Conservation (phyloP, 805 yeast species). For the Brettanomyces anomalus region DNA sequence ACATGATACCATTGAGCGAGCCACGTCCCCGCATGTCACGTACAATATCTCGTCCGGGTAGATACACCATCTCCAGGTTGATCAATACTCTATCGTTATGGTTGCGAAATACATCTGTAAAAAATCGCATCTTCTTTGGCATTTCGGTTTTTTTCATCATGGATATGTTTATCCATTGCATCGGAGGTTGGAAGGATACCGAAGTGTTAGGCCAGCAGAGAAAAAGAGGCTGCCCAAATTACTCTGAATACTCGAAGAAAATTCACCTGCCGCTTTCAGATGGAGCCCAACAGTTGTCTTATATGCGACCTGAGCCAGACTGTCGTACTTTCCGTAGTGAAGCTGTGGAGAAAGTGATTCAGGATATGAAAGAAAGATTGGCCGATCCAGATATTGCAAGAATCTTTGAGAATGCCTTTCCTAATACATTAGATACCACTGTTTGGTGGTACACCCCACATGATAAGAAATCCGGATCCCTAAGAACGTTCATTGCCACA, state of each 20-base stretch:
- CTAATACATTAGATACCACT: conserved; percentile 85
- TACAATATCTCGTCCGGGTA: too few relatives aligned
- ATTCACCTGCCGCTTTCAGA: conserved; percentile 48
- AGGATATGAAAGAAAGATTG: conserved; percentile 40
- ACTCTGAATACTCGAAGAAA: conserved; percentile 47
- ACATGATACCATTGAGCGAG: too few relatives aligned
- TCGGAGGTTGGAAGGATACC: too few relatives aligned
- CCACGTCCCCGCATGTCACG: too few relatives aligned
- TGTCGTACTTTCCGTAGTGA: conserved; percentile 68
- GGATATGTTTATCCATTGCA: too few relatives aligned
- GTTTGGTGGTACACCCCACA: conserved; percentile 53
- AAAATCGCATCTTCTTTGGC: too few relatives aligned
- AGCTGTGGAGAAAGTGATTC: conserved; percentile 53
- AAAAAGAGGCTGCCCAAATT: conserved; percentile 44
- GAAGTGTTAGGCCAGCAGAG: not conserved
- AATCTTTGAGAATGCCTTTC: conserved; percentile 72
- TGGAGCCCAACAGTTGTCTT: conserved; percentile 54
- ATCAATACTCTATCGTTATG: too few relatives aligned
- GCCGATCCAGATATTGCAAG: conserved; percentile 60
- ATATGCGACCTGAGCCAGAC: conserved; percentile 60
- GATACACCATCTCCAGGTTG: too few relatives aligned
- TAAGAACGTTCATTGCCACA: conserved; percentile 73
- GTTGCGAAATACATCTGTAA: too few relatives aligned
- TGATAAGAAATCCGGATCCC: conserved; percentile 13
- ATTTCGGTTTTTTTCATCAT: too few relatives aligned